Base-by-base conservation (phyloP, 1,284 basidiomycete genomes). In the Irpex rosettiformis region DNA sequence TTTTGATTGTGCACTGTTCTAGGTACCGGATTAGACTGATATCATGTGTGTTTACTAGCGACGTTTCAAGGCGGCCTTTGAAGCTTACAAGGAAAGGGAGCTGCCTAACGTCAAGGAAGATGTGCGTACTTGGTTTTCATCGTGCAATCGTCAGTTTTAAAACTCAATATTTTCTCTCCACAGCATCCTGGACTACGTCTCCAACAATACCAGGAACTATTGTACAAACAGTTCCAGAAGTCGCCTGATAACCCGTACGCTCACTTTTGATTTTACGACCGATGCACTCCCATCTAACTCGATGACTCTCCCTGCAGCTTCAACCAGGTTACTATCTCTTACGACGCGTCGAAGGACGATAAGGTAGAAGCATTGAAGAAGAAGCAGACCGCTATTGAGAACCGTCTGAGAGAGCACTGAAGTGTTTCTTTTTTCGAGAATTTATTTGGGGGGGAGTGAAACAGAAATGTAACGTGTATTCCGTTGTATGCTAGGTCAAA, bases 51-150 rank as follows among this genome's bases (percentile, higher is more conserved):
- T 55, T 4, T 37, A 16, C 49, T 42, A 93, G 88, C 81, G 93
- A 70, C 86, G 93, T 61, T 94, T 91, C 82, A 96, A 96, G 80
- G 94, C 88, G 42, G 92, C 94, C 4, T 95, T 92, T 65, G 94
- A 96, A 69, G 94, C 93, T 3, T 98, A 96, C 75, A 86, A 92
- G 69, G 95, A 98, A 65, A 80, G 85, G 3, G 91, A 97, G 69
- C 76, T 98, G 65, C 93, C 96, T 0, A 87, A 81, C 24, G 65
- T 90, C 61, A 88, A 83, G 70, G 74, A 82, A 64, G 94, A 98
- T 63, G 89, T 89, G 65, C 48, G 78, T 70, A 24, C 61, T 25
- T 42, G 33, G 56, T 37, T 33, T 11, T 4, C 42, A 28, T 21
- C 58, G 53, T 45, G 13, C 4, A 47, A 28, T 21, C 58, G 53